Percentiles rank a stretch among this genome's conserved stretches.
Conservation (phyloP, 345 rosid genomes). For the Mallotus nudiflorus region DNA sequence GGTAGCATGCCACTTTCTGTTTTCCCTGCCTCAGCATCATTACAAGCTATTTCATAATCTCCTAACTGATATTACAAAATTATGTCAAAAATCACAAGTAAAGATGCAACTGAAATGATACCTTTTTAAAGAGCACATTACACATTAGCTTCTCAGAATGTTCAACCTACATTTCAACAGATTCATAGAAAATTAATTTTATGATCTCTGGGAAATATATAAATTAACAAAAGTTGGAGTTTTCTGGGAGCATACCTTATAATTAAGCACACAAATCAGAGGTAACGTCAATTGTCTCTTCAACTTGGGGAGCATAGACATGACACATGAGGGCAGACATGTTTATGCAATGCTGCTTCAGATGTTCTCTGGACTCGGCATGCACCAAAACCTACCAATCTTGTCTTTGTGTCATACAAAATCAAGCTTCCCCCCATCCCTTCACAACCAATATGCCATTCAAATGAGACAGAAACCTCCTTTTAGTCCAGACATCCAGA, state of each 20-base stretch:
- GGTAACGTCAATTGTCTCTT: constrained; percentile 89
- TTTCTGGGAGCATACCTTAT: constrained; percentile 54
- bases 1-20: constrained; percentile 66
- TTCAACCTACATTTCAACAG: constrained; percentile 63
- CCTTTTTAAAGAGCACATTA: constrained; percentile 93
- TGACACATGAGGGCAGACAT: constrained; percentile 84
- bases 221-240: background rate
- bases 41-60: constrained; percentile 93
- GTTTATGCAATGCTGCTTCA: constrained; percentile 91
- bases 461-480: too few species aligned
- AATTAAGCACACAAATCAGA: constrained; percentile 96
- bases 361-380: constrained; percentile 95
- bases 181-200: constrained; percentile 21
- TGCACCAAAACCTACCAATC: constrained; percentile 99
- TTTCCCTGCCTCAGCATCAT: constrained; percentile 86
- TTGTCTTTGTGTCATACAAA: too few species aligned
- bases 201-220: constrained; percentile 2
- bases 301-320: constrained; percentile 86
- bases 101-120: constrained; percentile 18
- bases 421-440: too few species aligned
- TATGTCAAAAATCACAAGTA: constrained; percentile 4
- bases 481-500: too few species aligned
- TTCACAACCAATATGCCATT: too few species aligned
- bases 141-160: constrained; percentile 96
- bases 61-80: constrained; percentile 56